Percentiles rank a stretch among this genome's conserved stretches.
Evolutionary conservation across 177 flowering plant genomes (phyloP).

Genomic region (Vitis hybrid): DNA sequence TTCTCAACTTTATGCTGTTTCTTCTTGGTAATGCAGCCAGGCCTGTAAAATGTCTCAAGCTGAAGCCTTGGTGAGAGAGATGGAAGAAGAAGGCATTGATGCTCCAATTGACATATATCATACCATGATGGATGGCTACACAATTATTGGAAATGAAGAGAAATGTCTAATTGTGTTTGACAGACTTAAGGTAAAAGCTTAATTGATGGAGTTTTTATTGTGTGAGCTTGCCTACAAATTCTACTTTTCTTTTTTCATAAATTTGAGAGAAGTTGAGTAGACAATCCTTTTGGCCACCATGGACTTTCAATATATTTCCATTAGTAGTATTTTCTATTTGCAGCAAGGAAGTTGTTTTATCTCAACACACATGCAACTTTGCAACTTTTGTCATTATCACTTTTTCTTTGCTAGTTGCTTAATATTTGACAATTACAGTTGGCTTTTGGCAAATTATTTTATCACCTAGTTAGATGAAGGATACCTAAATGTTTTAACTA

Average conservation of each 20-base stretch:
- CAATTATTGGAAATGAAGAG: constrained; percentile 71
- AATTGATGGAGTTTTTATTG: background rate
- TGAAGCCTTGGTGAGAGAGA: constrained; percentile 85
- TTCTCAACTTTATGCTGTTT: background rate
- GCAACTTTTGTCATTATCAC: too few species aligned
- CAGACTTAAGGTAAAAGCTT: constrained; percentile 73
- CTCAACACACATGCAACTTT: too few species aligned
- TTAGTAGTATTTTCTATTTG: too few species aligned
- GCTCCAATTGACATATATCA: constrained; percentile 89
- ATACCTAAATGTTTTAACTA: too few species aligned
- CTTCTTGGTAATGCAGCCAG: constrained; percentile 51
- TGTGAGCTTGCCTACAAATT: background rate
- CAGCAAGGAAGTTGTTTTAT: too few species aligned
- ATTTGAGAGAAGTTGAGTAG: background rate
- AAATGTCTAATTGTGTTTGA: constrained; percentile 83
- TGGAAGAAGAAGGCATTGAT: constrained; percentile 98
- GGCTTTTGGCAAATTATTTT: too few species aligned
- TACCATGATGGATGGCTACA: constrained; percentile 99
- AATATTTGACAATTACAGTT: too few species aligned
- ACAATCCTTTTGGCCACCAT: too few species aligned
- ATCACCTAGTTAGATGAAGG: too few species aligned
- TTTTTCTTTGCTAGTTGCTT: too few species aligned
- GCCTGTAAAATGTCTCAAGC: constrained; percentile 74
- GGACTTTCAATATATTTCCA: too few species aligned
- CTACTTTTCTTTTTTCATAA: background rate